These are phyloP conservation scores for Stereocaulon alpinum DNA, from an alignment of 495 filamentous ascomycete species.

Conservation along the genomic window DNA sequence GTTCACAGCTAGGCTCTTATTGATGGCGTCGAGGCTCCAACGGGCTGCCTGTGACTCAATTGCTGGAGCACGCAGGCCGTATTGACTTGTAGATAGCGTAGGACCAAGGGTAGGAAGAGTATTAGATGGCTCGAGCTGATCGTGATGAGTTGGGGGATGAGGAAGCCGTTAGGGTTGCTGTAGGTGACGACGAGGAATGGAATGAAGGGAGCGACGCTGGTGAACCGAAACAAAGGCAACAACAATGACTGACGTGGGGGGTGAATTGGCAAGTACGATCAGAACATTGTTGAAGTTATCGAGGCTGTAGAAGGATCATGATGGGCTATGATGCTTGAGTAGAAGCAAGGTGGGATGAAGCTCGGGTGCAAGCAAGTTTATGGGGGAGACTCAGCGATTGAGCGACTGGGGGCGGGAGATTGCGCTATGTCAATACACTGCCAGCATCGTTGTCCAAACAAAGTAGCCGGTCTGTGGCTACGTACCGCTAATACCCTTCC, in stretches of 20 bases:
- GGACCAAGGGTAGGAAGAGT: neutral
- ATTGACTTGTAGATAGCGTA: neutral
- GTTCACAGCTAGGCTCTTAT: neutral
- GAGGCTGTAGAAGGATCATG: conserved; percentile 21
- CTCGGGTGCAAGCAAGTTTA: conserved; percentile 19
- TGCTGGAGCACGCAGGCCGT: neutral
- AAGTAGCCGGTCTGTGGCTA: conserved; percentile 1
- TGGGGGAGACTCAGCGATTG: neutral
- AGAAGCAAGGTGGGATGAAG: conserved; percentile 17
- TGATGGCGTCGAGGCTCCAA: conserved; percentile 3
- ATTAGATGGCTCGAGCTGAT: conserved; percentile 10
- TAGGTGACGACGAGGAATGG: conserved; percentile 19
- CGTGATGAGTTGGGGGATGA: conserved; percentile 1
- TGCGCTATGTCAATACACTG: conserved; percentile 13
- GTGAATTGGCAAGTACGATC: conserved; percentile 25
- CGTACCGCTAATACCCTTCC: neutral
- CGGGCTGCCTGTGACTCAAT: conserved; percentile 7
- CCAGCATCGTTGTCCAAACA: conserved; percentile 1
- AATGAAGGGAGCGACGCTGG: conserved; percentile 25
- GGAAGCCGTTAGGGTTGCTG: conserved; percentile 14
- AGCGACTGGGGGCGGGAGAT: neutral
- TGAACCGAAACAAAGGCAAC: conserved; percentile 16
- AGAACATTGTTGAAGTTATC: conserved; percentile 22
- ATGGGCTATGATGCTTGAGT: conserved; percentile 9
- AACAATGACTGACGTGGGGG: conserved; percentile 25